Percentiles rank a stretch among this genome's conserved stretches.
These are phyloP conservation scores for Hura crepitans DNA, from an alignment of 441 rosid species.

Conservation along the genomic window DNA sequence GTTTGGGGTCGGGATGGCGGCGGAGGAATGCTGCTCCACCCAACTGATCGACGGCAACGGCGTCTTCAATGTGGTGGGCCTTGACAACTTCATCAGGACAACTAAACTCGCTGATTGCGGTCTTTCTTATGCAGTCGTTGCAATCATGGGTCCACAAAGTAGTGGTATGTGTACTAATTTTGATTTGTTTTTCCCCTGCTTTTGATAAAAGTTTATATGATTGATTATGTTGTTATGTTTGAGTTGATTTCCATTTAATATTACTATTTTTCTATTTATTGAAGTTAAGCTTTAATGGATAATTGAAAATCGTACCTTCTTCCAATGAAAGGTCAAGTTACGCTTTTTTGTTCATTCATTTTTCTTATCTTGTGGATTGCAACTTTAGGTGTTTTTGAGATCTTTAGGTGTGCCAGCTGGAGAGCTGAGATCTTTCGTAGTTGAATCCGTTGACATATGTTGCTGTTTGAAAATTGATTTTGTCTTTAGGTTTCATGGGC, in stretches of 20 bases:
- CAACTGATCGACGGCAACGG: constrained; percentile 76
- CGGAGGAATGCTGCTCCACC: constrained; percentile 49
- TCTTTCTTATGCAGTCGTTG: constrained; percentile 86
- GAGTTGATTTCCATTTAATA: background rate
- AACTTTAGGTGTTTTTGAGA: background rate
- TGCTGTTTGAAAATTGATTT: background rate
- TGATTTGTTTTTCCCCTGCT: background rate
- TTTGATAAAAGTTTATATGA: background rate
- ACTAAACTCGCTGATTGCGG: constrained; percentile 60
- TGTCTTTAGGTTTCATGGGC: background rate
- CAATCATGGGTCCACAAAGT: constrained; percentile 96
- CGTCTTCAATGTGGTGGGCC: constrained; percentile 58
- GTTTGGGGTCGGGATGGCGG: constrained; percentile 8
- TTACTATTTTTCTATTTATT: background rate
- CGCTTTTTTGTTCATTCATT: background rate
- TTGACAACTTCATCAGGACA: constrained; percentile 51
- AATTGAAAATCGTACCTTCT: background rate
- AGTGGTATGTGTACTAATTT: constrained; percentile 52
- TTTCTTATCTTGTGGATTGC: background rate
- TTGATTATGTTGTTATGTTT: background rate
- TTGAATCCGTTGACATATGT: background rate
- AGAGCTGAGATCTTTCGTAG: background rate
- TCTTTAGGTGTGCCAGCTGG: background rate
- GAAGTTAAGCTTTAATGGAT: background rate
- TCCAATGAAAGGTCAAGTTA: background rate